Evolutionary conservation across 148 eudicot species (phyloP).

Genomic region (Selenicereus undatus): DNA sequence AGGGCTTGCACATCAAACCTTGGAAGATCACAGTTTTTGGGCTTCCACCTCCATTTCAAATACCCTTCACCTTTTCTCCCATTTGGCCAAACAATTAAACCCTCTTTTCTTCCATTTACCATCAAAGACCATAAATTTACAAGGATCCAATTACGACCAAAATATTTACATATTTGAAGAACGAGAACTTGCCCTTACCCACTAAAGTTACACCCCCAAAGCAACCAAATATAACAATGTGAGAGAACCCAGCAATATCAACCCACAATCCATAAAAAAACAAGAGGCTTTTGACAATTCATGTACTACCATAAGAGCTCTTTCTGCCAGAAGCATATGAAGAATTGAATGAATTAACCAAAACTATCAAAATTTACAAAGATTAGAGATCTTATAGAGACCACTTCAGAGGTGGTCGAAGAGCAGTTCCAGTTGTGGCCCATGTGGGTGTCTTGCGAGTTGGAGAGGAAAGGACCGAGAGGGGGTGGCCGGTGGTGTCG

Average conservation of each 20-base stretch:
- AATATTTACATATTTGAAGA: constrained; percentile 36
- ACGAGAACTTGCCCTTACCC: constrained; percentile 34
- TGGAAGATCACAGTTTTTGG: constrained; percentile 45
- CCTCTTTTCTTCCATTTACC: constrained; percentile 65
- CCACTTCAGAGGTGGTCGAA: constrained; percentile 13
- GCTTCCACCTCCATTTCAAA: constrained; percentile 66
- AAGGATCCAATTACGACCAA: constrained; percentile 35
- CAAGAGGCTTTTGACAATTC: background rate
- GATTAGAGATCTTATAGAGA: constrained; percentile 16
- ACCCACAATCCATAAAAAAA: constrained; percentile 28
- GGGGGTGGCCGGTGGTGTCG: no score
- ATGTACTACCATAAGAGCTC: background rate
- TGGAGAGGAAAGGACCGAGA: no score
- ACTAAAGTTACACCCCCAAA: constrained; percentile 33
- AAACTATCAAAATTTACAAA: background rate
- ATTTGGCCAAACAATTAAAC: constrained; percentile 61
- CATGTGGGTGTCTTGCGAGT: no score
- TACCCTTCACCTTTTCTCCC: constrained; percentile 51
- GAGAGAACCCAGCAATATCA: constrained; percentile 30
- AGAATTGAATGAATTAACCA: background rate
- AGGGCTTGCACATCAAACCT: constrained; percentile 31
- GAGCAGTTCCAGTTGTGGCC: background rate
- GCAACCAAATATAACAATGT: constrained; percentile 34
- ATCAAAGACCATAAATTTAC: constrained; percentile 42
- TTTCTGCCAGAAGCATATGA: background rate